Conservation (phyloP, 805 yeast species). For the Candida arabinofermentans region DNA sequence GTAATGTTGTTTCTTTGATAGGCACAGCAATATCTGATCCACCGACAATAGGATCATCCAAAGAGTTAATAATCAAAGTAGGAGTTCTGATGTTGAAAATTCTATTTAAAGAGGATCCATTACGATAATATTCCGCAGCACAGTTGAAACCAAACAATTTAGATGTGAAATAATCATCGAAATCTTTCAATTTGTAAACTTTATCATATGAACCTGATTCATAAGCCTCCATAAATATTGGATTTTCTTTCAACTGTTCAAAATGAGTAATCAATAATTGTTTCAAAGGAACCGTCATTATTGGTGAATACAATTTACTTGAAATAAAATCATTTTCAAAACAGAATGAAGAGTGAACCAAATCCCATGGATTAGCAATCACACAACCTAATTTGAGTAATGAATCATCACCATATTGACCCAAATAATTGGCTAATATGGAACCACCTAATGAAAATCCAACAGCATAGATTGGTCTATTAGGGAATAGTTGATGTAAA, state of each 20-base stretch:
- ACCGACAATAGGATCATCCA: slow-evolving; percentile 75
- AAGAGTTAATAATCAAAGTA: slow-evolving; percentile 53
- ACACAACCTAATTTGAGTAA: slow-evolving; percentile 52
- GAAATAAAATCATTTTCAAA: slow-evolving; percentile 43
- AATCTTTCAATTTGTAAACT: slow-evolving; percentile 40
- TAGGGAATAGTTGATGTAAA: slow-evolving; percentile 49
- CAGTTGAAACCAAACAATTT: slow-evolving; percentile 61
- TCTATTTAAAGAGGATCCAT: slow-evolving; percentile 54
- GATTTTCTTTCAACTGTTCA: slow-evolving; percentile 33
- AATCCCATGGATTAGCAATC: slow-evolving; percentile 74
- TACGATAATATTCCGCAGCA: slow-evolving; percentile 61
- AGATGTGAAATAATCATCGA: slow-evolving; percentile 65
- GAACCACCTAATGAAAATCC: slow-evolving; percentile 83
- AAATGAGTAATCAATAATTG: slow-evolving; percentile 41
- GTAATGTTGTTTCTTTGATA: slow-evolving; percentile 40
- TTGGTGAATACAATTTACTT: slow-evolving; percentile 42
- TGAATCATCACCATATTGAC: slow-evolving; percentile 51
- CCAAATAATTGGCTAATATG: slow-evolving; percentile 66
- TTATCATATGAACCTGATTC: slow-evolving; percentile 13
- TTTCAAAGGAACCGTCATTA: slow-evolving; percentile 45
- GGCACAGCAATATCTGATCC: slow-evolving; percentile 43
- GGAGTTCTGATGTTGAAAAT: slow-evolving; percentile 57
- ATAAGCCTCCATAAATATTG: slow-evolving; percentile 19
- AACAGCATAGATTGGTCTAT: slow-evolving; percentile 59
- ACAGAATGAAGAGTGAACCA: slow-evolving; percentile 43